Base-by-base conservation (phyloP, 306 rosid species). In the cucumber (Cucumis sativus) region DNA sequence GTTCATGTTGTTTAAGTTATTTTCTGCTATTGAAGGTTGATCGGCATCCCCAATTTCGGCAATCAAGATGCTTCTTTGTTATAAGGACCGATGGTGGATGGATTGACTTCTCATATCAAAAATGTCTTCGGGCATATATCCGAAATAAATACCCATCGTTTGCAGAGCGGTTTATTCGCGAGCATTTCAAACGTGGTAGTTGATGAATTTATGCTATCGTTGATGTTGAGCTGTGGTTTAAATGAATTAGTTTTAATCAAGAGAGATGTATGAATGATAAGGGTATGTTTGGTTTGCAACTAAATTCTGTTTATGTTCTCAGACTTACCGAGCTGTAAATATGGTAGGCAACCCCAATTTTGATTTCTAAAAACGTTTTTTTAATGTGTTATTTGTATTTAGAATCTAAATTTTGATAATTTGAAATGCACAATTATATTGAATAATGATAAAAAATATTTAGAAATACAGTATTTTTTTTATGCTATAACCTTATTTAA, bases 71-170 rank as follows among this genome's bases (percentile, higher is more conserved):
- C 87, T 89, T 94, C 40, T 92, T 92, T 83, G 90, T 94, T 62
- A 83, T 92, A 58, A 92, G 98, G 89, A 90, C 89, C 54, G 96
- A 95, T 78, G 97, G 96, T 49, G 86, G 84, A 67, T 92, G 98
- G 97, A 90, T 88, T 10, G 98, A 91, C 83, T 93, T 93, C 89
- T 93, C 97, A 10, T 93, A 93, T 80, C 96, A 86, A 81, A 93
- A 89, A 87, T 91, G 98, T 84, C 88, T 93, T 51, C 89, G 91
- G 58, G 89, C 84, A 76, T 93, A 91, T 78, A 70, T 93, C 74
- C 90, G 86, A 85, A 75, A 80, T 84, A 93, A 93, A 84, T 93
- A 89, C 79, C 96, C 99, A 71, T 80, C 84, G 52, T 80, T 87
- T 40, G 96, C 96, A 5, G 97, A 91, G 81, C 85, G 88, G 81